These are phyloP conservation scores for Podospora pseudopauciseta DNA, from an alignment of 495 filamentous ascomycete species.

Conservation along the genomic window DNA sequence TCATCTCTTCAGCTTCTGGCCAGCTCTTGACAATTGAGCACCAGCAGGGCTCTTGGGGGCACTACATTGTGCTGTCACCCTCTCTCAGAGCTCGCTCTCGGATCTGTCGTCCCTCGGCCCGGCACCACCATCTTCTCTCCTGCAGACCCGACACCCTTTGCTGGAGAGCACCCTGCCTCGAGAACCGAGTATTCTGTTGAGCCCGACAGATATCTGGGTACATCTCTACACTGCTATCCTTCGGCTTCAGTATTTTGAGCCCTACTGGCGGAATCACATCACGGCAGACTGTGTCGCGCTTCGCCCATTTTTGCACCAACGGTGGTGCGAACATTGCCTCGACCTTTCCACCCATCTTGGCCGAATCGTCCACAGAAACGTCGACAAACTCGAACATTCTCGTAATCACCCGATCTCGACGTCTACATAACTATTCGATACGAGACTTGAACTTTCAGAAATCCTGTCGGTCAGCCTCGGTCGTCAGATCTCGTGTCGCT, in stretches of 20 bases:
- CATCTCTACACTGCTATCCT: not conserved
- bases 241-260: too few relatives aligned
- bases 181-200: not conserved
- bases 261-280: too few relatives aligned
- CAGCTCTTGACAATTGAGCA: constrained; percentile 3
- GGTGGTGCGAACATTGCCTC: not conserved
- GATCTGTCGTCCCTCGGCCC: not conserved
- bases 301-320: not conserved
- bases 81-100: not conserved
- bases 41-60: not conserved
- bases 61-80: not conserved
- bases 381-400: not conserved
- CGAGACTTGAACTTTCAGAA: not conserved
- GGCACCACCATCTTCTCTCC: not conserved
- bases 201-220: not conserved
- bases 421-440: not conserved
- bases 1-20: not conserved
- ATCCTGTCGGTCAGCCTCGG: not conserved
- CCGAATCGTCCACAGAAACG: not conserved
- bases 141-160: not conserved
- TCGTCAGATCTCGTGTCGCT: not conserved
- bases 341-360: not conserved
- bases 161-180: not conserved
- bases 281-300: not conserved
- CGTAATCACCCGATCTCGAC: not conserved